These are phyloP conservation scores for Malassezia psittaci DNA, from an alignment of 1,284 basidiomycete genomes.

Conservation along the genomic window DNA sequence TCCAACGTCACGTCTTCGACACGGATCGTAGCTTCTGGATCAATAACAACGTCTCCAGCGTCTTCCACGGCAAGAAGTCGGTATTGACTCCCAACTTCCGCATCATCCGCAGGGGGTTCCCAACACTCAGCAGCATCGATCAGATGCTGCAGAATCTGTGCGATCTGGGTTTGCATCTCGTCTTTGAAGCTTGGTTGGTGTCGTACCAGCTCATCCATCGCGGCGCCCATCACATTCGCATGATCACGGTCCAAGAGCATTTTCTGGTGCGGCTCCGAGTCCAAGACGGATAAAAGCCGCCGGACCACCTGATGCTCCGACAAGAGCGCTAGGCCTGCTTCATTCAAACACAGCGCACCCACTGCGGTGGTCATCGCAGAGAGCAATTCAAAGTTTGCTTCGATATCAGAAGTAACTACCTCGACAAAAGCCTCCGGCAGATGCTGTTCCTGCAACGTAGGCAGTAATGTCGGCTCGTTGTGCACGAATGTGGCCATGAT, in stretches of 20 bases:
- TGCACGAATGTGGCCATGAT: conserved; percentile 97
- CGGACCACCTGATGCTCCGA: conserved; percentile 64
- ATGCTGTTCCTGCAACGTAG: conserved; percentile 80
- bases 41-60: background rate
- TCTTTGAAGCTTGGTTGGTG: conserved; percentile 87
- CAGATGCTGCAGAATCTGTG: conserved; percentile 15
- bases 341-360: conserved; percentile 89
- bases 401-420: conserved; percentile 70
- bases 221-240: conserved; percentile 72
- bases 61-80: conserved; percentile 21
- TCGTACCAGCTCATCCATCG: conserved; percentile 87
- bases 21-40: background rate
- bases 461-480: conserved; percentile 91
- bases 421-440: conserved; percentile 82
- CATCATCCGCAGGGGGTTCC: conserved; percentile 18
- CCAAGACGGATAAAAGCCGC: conserved; percentile 73
- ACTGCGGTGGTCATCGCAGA: conserved; percentile 90
- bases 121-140: conserved; percentile 61
- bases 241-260: conserved; percentile 88
- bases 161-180: conserved; percentile 55
- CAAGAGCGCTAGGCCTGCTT: conserved; percentile 73
- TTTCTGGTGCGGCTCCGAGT: conserved; percentile 71
- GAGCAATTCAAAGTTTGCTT: conserved; percentile 62
- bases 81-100: conserved; percentile 22
- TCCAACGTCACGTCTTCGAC: conserved; percentile 4